phyloP scores from a whole-genome alignment of 176 grass and related monocot species.

The Secale cereale region DNA sequence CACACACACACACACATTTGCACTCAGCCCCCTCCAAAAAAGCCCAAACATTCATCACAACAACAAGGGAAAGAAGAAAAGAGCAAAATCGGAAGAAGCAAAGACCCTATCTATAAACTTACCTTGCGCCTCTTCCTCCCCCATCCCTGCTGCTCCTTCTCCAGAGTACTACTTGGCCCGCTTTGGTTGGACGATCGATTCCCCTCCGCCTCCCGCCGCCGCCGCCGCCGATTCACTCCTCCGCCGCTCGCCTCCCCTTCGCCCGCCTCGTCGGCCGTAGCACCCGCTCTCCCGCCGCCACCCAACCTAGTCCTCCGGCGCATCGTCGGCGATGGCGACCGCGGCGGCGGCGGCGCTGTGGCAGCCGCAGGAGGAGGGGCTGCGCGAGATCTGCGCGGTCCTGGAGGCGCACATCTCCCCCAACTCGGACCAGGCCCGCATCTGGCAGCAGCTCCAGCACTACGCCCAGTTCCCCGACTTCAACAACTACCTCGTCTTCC shows the following conservation, averaged over 20 bases:
- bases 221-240: not conserved
- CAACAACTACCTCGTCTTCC: constrained; percentile 94
- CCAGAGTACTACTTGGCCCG: not conserved
- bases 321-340: not conserved
- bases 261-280: not conserved
- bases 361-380: constrained; percentile 95
- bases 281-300: too few species aligned
- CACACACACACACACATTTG: not conserved
- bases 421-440: constrained; percentile 79
- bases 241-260: not conserved
- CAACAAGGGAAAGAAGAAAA: not conserved
- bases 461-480: constrained; percentile 97
- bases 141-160: not conserved
- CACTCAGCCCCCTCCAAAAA: not conserved
- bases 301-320: not conserved
- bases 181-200: constrained; percentile 17
- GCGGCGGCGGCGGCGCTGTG: constrained; percentile 48
- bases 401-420: constrained; percentile 95
- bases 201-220: not conserved
- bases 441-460: constrained; percentile 95
- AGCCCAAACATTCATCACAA: not conserved
- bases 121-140: not conserved
- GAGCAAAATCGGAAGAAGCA: not conserved
- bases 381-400: constrained; percentile 88
- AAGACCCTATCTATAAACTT: not conserved